Evolutionary conservation across 108 stramenopile species (phyloP).

Genomic region (Nannochloropsis oceanica): DNA sequence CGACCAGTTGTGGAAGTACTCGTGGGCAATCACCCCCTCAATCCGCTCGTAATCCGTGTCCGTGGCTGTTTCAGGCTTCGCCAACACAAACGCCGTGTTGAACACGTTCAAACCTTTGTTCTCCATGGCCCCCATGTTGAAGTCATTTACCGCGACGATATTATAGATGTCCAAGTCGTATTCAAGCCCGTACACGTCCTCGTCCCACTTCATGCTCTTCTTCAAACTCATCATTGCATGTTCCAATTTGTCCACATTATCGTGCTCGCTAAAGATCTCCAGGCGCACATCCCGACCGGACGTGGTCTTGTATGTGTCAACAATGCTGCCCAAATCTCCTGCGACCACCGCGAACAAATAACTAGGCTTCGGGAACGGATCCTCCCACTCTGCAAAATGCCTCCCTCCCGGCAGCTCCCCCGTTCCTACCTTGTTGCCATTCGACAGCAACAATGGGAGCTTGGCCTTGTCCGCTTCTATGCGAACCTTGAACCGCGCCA

Average conservation of each 20-base stretch:
- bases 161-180: slow-evolving; percentile 90
- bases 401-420: slow-evolving; percentile 37
- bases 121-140: slow-evolving; percentile 95
- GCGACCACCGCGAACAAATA: slow-evolving; percentile 89
- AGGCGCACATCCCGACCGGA: slow-evolving; percentile 59
- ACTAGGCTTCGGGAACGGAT: slow-evolving; percentile 85
- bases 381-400: slow-evolving; percentile 72
- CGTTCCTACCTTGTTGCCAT: slow-evolving; percentile 70
- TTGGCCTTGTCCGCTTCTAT: slow-evolving; percentile 56
- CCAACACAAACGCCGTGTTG: slow-evolving; percentile 88
- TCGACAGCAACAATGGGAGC: slow-evolving; percentile 71
- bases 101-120: slow-evolving; percentile 85
- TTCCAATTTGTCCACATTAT: slow-evolving; percentile 62
- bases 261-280: slow-evolving; percentile 59
- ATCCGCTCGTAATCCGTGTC: slow-evolving; percentile 80
- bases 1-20: slow-evolving; percentile 94
- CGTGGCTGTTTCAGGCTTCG: slow-evolving; percentile 70
- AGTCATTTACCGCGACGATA: slow-evolving; percentile 73
- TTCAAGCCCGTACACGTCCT: slow-evolving; percentile 72
- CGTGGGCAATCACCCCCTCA: slow-evolving; percentile 81
- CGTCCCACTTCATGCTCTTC: slow-evolving; percentile 86
- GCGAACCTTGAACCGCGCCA: slow-evolving; percentile 60
- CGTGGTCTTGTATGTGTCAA: slow-evolving; percentile 47
- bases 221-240: slow-evolving; percentile 76
- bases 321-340: slow-evolving; percentile 62